These are phyloP conservation scores for Torulaspora maleeae DNA, from an alignment of 805 yeast genomes.

Conservation along the genomic window DNA sequence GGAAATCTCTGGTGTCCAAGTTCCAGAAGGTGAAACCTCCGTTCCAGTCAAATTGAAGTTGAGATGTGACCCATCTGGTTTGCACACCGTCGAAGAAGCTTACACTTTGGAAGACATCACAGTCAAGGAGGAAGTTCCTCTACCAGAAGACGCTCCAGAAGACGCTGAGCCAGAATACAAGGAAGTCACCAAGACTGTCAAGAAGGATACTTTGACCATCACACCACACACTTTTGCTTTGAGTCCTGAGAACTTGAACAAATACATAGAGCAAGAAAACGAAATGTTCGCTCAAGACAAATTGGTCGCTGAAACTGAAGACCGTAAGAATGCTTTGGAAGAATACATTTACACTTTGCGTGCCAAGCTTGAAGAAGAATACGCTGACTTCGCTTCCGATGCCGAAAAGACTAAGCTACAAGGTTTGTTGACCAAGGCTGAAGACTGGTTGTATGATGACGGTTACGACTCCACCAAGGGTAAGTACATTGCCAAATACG, in stretches of 20 bases:
- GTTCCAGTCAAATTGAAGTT: slow-evolving; percentile 88
- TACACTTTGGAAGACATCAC: slow-evolving; percentile 88
- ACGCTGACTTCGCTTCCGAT: slow-evolving; percentile 81
- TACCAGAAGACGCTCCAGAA: slow-evolving; percentile 45
- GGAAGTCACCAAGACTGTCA: slow-evolving; percentile 88
- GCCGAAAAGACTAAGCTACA: slow-evolving; percentile 80
- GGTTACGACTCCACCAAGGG: slow-evolving; percentile 97
- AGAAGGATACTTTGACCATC: slow-evolving; percentile 74
- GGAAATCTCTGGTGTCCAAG: slow-evolving; percentile 79
- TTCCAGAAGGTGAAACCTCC: slow-evolving; percentile 67
- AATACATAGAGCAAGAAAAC: slow-evolving; percentile 74
- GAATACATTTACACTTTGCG: slow-evolving; percentile 97
- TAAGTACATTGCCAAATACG: slow-evolving; percentile 94
- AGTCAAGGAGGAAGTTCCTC: slow-evolving; percentile 82
- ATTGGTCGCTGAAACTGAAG: slow-evolving; percentile 97
- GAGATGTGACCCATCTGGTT: slow-evolving; percentile 95
- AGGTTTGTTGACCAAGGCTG: slow-evolving; percentile 74
- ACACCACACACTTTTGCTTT: slow-evolving; percentile 58
- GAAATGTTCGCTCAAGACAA: slow-evolving; percentile 85
- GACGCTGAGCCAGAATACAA: slow-evolving; percentile 77
- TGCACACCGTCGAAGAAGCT: slow-evolving; percentile 89
- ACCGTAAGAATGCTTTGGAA: slow-evolving; percentile 95
- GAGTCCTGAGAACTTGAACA: slow-evolving; percentile 50
- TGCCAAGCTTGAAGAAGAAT: slow-evolving; percentile 91
- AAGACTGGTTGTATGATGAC: slow-evolving; percentile 97